phyloP scores from a whole-genome alignment of 2,329 filamentous ascomycete genomes.

The Microcera coccophila region DNA sequence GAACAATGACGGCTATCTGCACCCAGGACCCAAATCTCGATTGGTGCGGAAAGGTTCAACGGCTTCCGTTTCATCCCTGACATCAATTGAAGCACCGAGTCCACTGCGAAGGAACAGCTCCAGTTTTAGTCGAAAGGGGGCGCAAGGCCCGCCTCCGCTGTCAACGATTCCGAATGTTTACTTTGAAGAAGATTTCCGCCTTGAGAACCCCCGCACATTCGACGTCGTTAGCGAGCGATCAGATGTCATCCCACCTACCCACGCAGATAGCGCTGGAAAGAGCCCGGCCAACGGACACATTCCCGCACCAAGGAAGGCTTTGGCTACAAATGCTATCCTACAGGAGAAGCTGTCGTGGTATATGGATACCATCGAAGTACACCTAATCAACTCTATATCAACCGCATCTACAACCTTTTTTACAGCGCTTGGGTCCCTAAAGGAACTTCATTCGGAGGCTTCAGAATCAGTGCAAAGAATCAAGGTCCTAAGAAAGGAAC shows the following conservation, averaged over 20 bases:
- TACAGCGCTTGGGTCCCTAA: constrained; percentile 82
- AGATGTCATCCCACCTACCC: constrained; percentile 76
- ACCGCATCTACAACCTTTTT: constrained; percentile 96
- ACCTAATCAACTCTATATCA: constrained; percentile 93
- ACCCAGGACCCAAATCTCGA: constrained; percentile 35
- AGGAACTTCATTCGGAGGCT: constrained; percentile 87
- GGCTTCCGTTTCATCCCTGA: constrained; percentile 47
- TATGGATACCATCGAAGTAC: constrained; percentile 98
- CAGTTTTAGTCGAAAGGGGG: constrained; percentile 52
- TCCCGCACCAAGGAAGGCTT: constrained; percentile 67
- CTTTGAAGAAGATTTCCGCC: constrained; percentile 89
- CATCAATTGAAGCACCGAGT: constrained; percentile 45
- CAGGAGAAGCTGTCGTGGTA: constrained; percentile 99
- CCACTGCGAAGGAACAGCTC: constrained; percentile 44
- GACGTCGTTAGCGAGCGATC: constrained; percentile 95
- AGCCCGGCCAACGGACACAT: constrained; percentile 54
- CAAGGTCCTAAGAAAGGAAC: constrained; percentile 71
- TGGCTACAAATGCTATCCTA: constrained; percentile 93
- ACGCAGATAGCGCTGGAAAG: constrained; percentile 52
- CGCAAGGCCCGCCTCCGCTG: constrained; percentile 75
- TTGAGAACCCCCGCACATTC: constrained; percentile 94
- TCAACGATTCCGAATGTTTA: constrained; percentile 92
- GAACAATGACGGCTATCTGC: constrained; percentile 44
- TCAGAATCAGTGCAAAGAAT: constrained; percentile 88
- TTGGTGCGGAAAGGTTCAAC: constrained; percentile 33